Conservation (phyloP, 2,329 filamentous ascomycete genomes). For the Fusarium phyllophilum region DNA sequence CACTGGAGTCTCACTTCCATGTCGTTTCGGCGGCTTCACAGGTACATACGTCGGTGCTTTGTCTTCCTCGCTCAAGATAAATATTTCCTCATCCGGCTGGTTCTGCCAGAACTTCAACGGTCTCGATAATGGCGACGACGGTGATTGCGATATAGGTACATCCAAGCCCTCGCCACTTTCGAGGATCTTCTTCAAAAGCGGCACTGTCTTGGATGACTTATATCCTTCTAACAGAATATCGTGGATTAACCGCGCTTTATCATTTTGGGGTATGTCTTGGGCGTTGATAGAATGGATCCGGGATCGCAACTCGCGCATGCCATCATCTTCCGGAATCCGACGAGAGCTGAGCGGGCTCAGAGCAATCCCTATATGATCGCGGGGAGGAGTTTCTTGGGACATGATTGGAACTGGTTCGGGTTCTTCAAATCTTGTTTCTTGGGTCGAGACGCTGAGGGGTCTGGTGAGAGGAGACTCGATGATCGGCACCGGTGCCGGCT, state of each 20-base stretch:
- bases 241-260: constrained; percentile 80
- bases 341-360: constrained; percentile 45
- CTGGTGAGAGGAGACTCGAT: constrained; percentile 43
- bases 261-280: constrained; percentile 64
- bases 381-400: constrained; percentile 39
- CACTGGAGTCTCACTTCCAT: constrained; percentile 55
- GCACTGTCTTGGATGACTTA: constrained; percentile 47
- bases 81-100: constrained; percentile 57
- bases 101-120: constrained; percentile 70
- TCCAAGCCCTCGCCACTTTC: constrained; percentile 36
- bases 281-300: constrained; percentile 76
- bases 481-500: constrained; percentile 28
- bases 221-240: constrained; percentile 76
- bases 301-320: constrained; percentile 73
- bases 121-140: constrained; percentile 55
- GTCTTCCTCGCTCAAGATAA: constrained; percentile 68
- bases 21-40: constrained; percentile 57
- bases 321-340: constrained; percentile 78
- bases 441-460: constrained; percentile 49
- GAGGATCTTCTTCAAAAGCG: constrained; percentile 26
- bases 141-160: constrained; percentile 53
- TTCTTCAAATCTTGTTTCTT: constrained; percentile 50
- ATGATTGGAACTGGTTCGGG: constrained; percentile 30
- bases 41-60: constrained; percentile 74
- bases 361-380: constrained; percentile 49